phyloP scores from a whole-genome alignment of 148 eudicot genomes.

The Spergularia bocconei region DNA sequence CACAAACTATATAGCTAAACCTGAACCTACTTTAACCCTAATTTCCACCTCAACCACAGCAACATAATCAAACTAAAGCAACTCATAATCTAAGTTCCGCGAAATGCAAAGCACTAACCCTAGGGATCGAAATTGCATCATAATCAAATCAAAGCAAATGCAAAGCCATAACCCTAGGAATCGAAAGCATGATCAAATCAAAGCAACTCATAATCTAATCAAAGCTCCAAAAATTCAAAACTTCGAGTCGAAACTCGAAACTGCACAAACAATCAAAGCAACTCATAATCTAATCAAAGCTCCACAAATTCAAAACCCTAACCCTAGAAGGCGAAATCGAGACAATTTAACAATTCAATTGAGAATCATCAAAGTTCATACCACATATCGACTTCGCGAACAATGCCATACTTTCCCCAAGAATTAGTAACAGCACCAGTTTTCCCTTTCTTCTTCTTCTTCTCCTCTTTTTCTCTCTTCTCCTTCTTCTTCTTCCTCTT shows the following conservation, averaged over 20 bases:
- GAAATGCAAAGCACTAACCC: conserved; percentile 6
- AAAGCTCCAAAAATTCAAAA: too few relatives aligned
- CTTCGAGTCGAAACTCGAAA: too few relatives aligned
- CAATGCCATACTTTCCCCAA: conserved; percentile 90
- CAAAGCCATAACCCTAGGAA: too few relatives aligned
- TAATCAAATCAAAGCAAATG: background rate
- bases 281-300: too few relatives aligned
- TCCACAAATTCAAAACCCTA: conserved; percentile 9
- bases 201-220: too few relatives aligned
- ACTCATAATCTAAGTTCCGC: background rate
- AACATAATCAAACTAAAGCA: background rate
- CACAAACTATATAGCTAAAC: background rate
- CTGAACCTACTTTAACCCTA: background rate
- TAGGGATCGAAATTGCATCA: background rate
- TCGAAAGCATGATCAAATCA: too few relatives aligned
- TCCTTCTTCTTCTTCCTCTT: conserved; percentile 28
- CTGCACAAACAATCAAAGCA: background rate
- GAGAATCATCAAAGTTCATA: conserved; percentile 23
- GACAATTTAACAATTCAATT: background rate
- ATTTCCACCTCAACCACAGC: background rate
- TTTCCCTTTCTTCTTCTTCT: conserved; percentile 57
- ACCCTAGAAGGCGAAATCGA: conserved; percentile 5
- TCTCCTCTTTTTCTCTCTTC: conserved; percentile 36
- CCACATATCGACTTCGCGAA: conserved; percentile 96
- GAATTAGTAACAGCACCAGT: conserved; percentile 71